phyloP scores from a whole-genome alignment of 768 basidiomycete species.

The Leccinum pellstonianum region DNA sequence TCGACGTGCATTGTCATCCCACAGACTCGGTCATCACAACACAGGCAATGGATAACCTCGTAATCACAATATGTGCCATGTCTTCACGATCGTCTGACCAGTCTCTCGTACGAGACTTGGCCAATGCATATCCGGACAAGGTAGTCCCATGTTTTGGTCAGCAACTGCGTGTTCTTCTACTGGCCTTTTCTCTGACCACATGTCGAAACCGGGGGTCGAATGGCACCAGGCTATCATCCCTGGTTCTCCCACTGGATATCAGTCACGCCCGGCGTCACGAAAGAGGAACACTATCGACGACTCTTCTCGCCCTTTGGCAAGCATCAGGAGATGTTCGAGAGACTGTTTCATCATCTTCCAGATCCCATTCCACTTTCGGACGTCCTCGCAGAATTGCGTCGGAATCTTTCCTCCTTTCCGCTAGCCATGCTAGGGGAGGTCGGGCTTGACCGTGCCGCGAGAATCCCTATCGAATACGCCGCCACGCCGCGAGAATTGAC shows the following conservation, averaged over 20 bases:
- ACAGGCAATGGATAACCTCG: conserved; percentile 52
- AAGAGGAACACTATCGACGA: conserved; percentile 70
- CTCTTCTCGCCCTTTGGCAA: conserved; percentile 54
- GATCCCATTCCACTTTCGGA: conserved; percentile 62
- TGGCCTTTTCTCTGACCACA: conserved; percentile 9
- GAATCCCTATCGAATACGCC: conserved; percentile 61
- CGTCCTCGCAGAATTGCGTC: conserved; percentile 59
- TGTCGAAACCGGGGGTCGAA: conserved; percentile 5
- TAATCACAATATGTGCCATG: conserved; percentile 83
- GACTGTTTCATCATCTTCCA: conserved; percentile 65
- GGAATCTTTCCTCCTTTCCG: conserved; percentile 59
- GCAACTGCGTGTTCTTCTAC: conserved; percentile 26
- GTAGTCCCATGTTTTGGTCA: conserved; percentile 89
- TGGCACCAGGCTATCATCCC: conserved; percentile 79
- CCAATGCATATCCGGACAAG: conserved; percentile 55
- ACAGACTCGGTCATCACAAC: conserved; percentile 63
- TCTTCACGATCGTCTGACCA: conserved; percentile 69
- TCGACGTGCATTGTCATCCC: conserved; percentile 92
- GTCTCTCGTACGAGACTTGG: conserved; percentile 63
- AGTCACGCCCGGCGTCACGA: conserved; percentile 41
- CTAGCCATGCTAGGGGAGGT: conserved; percentile 90
- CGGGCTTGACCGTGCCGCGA: conserved; percentile 81
- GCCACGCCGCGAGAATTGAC: conserved; percentile 58
- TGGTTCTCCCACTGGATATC: conserved; percentile 89
- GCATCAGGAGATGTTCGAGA: conserved; percentile 46